A percentile compares a stretch with the other conserved stretches of the same genome.
Evolutionary conservation across 768 basidiomycete genomes (phyloP).

Genomic region (Podaxis sp.): DNA sequence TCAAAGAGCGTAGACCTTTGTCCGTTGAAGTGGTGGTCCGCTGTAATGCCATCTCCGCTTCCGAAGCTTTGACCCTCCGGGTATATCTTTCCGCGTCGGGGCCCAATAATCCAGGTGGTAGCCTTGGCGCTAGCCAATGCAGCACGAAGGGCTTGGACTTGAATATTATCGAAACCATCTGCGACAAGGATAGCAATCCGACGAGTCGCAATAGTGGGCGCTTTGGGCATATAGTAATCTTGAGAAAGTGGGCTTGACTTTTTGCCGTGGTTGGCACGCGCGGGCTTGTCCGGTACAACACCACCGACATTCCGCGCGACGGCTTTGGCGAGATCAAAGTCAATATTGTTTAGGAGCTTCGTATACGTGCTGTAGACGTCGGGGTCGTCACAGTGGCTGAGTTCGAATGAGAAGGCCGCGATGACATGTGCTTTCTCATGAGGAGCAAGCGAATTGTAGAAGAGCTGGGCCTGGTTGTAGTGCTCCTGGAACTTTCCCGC

Average conservation of each 20-base stretch:
- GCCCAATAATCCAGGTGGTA: constrained; percentile 65
- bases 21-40: constrained; percentile 75
- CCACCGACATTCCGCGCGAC: constrained; percentile 70
- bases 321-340: constrained; percentile 66
- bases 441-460: constrained; percentile 75
- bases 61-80: constrained; percentile 29
- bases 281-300: constrained; percentile 50
- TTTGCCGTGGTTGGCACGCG: constrained; percentile 56
- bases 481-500: constrained; percentile 81
- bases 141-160: constrained; percentile 58
- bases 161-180: constrained; percentile 69
- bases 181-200: constrained; percentile 76
- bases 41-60: constrained; percentile 35
- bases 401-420: constrained; percentile 75
- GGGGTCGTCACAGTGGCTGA: constrained; percentile 80
- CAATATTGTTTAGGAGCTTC: constrained; percentile 67
- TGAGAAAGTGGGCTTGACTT: constrained; percentile 60
- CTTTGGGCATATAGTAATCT: constrained; percentile 49
- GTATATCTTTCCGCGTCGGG: constrained; percentile 56
- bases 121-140: constrained; percentile 53
- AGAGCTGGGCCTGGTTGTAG: constrained; percentile 71
- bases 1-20: constrained; percentile 86
- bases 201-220: constrained; percentile 60
- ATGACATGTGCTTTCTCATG: constrained; percentile 75
- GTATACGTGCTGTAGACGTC: constrained; percentile 70